These are phyloP conservation scores for Houttuynia cordata DNA, from an alignment of 164 flowering plant genomes.

Conservation along the genomic window DNA sequence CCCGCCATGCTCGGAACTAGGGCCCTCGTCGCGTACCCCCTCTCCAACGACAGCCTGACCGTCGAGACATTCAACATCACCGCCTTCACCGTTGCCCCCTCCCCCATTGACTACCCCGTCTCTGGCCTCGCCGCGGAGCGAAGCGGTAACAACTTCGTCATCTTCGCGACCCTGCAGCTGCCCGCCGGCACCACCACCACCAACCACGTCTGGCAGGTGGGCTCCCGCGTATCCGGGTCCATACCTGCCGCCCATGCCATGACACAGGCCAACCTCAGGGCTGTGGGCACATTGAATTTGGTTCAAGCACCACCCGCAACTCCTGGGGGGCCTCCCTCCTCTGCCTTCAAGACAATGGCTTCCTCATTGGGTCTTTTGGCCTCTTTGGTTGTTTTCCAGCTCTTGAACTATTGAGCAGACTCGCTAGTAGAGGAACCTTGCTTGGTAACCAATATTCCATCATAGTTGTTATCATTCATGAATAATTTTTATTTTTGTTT, in stretches of 20 bases:
- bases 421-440: too few species aligned
- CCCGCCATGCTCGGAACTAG: constrained; percentile 40
- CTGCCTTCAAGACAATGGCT: too few species aligned
- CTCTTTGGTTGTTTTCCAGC: too few species aligned
- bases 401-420: too few species aligned
- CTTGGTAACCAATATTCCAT: too few species aligned
- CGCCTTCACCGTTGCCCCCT: constrained; percentile 15
- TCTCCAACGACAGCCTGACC: constrained; percentile 16
- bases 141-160: constrained; percentile 19
- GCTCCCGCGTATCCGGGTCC: constrained; percentile 25
- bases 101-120: constrained; percentile 22
- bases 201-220: constrained; percentile 90
- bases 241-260: constrained; percentile 10
- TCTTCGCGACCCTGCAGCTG: constrained; percentile 38
- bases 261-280: background rate
- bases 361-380: too few species aligned
- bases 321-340: too few species aligned
- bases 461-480: too few species aligned
- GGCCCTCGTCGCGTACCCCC: constrained; percentile 28
- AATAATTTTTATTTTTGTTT: too few species aligned
- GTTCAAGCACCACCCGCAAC: too few species aligned
- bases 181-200: constrained; percentile 18
- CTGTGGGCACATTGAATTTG: too few species aligned
- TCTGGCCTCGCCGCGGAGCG: constrained; percentile 18
- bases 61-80: constrained; percentile 26